Base-by-base conservation (phyloP, 371 early-diverging fungal genomes). In the Mucor lusitanicus region DNA sequence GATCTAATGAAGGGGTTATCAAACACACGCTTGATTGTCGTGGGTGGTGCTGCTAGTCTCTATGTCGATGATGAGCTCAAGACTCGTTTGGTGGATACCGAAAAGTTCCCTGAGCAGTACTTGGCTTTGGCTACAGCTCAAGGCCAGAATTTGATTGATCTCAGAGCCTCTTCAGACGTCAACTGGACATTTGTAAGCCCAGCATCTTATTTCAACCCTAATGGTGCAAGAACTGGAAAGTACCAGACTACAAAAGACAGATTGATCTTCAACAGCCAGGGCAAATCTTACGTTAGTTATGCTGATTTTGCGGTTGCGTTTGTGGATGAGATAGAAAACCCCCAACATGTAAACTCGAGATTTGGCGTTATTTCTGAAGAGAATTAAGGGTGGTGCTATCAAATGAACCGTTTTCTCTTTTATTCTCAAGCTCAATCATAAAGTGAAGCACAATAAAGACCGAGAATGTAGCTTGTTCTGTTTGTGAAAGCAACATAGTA, bases 151-250 rank as follows among this genome's bases (percentile, higher is more conserved):
- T 40, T 59, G 21, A 37, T 19, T 11, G 59, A 59, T 27, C 40
- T 59, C 37, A 37, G 27, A 12, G 59, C 59, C 7, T 40, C 40
- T 1, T 4, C 19, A 13, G 13, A 39, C 27, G 21, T 59, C 6
- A 59, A 42, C 7, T 59, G 40, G 40, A 59, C 59, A 1, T 59
- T 59, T 40, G 21, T 59, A 8, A 59, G 59, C 42, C 59, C 59
- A 40, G 27, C 59, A 40, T 17, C 42, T 0, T 21, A 35, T 17
- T 59, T 59, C 40, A 23, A 59, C 23, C 59, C 59, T 25, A 27
- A 32, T 59, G 59, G 59, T 11, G 42, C n/a, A 59, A 59, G 39
- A 59, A 59, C 59, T 3, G 59, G 59, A 1, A 37, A 59, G 23
- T 59, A 37, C 23, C 32, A 40, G 23, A 35, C 40, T 23, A 37